A percentile compares a stretch with the other conserved stretches of the same genome.
Conservation (phyloP, 1,284 basidiomycete genomes). For the Calocybe gambosa region DNA sequence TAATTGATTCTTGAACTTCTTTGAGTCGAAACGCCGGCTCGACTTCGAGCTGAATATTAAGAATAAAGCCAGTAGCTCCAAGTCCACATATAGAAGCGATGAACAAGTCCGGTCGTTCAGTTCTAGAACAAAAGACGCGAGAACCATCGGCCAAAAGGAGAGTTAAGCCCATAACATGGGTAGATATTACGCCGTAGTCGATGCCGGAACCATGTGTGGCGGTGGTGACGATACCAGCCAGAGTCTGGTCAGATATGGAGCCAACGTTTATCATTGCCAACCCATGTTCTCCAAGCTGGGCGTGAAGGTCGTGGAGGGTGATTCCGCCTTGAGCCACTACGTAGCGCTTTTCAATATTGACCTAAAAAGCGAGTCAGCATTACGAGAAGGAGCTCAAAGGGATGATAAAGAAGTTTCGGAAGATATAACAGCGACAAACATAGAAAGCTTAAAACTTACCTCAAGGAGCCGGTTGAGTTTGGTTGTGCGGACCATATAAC, state of each 20-base stretch:
- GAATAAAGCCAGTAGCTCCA: constrained; percentile 89
- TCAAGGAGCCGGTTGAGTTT: constrained; percentile 65
- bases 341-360: constrained; percentile 65
- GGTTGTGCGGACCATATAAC: constrained; percentile 77
- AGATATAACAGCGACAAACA: constrained; percentile 17
- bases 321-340: constrained; percentile 78
- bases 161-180: constrained; percentile 71
- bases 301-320: constrained; percentile 68
- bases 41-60: constrained; percentile 73
- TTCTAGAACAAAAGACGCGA: constrained; percentile 62
- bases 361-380: constrained; percentile 34
- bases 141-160: constrained; percentile 72
- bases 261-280: constrained; percentile 92
- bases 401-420: constrained; percentile 1
- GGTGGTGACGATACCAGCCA: constrained; percentile 92
- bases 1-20: constrained; percentile 66
- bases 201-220: constrained; percentile 93
- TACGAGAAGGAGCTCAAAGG: constrained; percentile 7
- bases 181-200: constrained; percentile 77
- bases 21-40: constrained; percentile 81
- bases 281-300: constrained; percentile 56
- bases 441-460: constrained; percentile 44
- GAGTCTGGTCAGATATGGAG: constrained; percentile 94
- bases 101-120: constrained; percentile 74
- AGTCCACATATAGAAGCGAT: constrained; percentile 90